Conservation (phyloP, 2,329 filamentous ascomycete species). For the Fusarium sambucinum region DNA sequence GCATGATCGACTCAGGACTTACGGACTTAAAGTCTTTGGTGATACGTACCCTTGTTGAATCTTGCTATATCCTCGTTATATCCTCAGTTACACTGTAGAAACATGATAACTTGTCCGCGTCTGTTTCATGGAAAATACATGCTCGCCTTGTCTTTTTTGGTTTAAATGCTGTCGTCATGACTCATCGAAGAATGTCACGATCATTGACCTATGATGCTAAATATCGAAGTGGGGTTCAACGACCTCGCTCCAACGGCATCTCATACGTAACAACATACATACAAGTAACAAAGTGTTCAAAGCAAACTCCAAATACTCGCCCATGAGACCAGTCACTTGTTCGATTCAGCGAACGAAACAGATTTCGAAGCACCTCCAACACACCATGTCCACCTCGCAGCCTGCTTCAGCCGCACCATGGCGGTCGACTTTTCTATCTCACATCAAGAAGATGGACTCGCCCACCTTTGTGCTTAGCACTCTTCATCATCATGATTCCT, state of each 20-base stretch:
- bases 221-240: constrained; percentile 30
- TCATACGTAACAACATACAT: constrained; percentile 8
- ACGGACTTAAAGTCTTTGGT: neutral
- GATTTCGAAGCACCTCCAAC: constrained; percentile 48
- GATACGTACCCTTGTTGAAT: neutral
- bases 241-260: constrained; percentile 3
- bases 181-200: constrained; percentile 31
- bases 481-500: constrained; percentile 56
- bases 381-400: constrained; percentile 46
- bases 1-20: neutral
- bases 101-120: neutral
- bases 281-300: neutral
- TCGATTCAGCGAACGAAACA: constrained; percentile 46
- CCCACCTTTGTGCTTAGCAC: constrained; percentile 66
- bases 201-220: constrained; percentile 31
- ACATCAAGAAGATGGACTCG: constrained; percentile 61
- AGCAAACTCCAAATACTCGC: neutral
- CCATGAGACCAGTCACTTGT: constrained; percentile 37
- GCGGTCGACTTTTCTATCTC: constrained; percentile 65
- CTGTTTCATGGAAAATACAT: neutral
- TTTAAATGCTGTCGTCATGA: constrained; percentile 28
- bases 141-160: neutral
- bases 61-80: neutral
- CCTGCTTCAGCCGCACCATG: constrained; percentile 60
- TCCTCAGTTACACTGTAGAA: neutral